A percentile compares a stretch with the other conserved stretches of the same genome.
Evolutionary conservation across 306 rosid genomes (phyloP).

Genomic region (Argentina anserina): DNA sequence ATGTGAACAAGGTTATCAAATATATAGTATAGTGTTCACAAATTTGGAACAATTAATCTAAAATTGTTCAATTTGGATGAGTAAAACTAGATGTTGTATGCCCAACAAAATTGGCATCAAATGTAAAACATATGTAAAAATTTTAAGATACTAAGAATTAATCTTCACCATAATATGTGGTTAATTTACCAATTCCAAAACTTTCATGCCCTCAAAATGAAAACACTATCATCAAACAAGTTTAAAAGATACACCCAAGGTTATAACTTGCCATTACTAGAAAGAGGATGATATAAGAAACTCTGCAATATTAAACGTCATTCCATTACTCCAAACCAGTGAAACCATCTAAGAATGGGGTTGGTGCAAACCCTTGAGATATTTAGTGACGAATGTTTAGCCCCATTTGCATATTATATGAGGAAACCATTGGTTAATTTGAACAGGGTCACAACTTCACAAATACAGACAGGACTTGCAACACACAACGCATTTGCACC

Average conservation of each 20-base stretch:
- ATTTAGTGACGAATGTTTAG: not conserved
- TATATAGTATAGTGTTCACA: not conserved
- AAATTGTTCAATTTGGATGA: not conserved
- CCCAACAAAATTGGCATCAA: not conserved
- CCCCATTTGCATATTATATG: not conserved
- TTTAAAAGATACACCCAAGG: not conserved
- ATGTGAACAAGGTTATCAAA: constrained; percentile 6
- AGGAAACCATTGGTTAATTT: not conserved
- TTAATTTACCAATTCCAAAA: not conserved
- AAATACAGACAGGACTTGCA: not conserved
- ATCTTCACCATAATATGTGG: not conserved
- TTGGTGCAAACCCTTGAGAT: not conserved
- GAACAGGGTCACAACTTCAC: not conserved
- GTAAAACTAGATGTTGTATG: not conserved
- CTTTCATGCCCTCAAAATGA: not conserved
- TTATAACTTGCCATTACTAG: not conserved
- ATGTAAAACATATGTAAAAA: not conserved
- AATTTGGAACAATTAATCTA: not conserved
- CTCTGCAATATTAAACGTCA: not conserved
- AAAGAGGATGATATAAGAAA: not conserved
- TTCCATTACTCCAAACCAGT: not conserved
- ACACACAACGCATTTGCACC: not conserved
- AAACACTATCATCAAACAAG: not conserved
- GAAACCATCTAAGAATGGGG: not conserved
- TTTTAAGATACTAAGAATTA: not conserved